Base-by-base conservation (phyloP, 2,329 filamentous ascomycete genomes). In the Pseudocercospora musae region DNA sequence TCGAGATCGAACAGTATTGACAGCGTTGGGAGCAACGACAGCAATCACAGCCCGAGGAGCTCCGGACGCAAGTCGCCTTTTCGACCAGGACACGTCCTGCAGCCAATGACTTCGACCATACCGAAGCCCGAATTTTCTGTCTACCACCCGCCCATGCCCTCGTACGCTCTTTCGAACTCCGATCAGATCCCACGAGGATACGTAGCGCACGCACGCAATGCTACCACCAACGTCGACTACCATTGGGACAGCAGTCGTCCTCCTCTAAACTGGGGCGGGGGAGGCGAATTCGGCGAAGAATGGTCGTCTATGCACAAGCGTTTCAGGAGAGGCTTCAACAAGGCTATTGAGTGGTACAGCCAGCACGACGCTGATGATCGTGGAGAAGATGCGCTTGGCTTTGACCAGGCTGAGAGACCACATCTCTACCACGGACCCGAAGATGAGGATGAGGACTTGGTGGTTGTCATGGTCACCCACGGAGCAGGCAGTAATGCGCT, bases 401-500 rank as follows among this genome's bases (percentile, higher is more conserved):
- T 75, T 9, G 73, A 74, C 6, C 72, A 75, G 67, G 74, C 60
- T 65, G 76, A 67, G 42, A 61, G 64, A 21, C 65, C 76, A 37
- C 73, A 78, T n/a, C 69, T 67, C n/a, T 63, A 71, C 5, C 68
- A 69, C 25, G 64, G 70, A 2, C 81, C 84, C 1, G 83, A 86
- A 0, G 85, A 89, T 13, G 85, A 87, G 21, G 83, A 87, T 33
- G 82, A 86, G 0, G 90, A 96, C 69, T 85, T 92, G 1, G 88
- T 98, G 1, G 80, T 99, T 15, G 83, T 99, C 44, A 79, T 99
- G 7, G 90, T 99, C 21, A 96, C 95, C 0, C 95, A 99, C 73
- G 94, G 94, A 23, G 95, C 95, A 13, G 95, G 95, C 42, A 96
- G 94, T 78, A 99, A 99, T 78, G 95, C 95, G 2, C 78, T 99